phyloP scores from a whole-genome alignment of 2,329 filamentous ascomycete species.

The Simplicillium aogashimaense region DNA sequence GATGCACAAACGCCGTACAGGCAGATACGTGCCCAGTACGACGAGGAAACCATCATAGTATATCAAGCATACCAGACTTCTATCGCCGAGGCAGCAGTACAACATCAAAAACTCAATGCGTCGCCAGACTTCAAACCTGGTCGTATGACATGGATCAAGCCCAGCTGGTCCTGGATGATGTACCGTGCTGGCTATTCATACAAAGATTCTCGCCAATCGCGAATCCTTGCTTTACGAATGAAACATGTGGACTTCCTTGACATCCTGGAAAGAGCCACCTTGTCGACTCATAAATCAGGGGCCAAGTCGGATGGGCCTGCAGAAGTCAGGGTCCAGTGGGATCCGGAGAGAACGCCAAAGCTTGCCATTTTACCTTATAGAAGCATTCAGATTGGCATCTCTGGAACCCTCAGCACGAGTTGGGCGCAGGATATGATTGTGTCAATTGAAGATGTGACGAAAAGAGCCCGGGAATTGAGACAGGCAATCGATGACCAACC shows the following conservation, averaged over 20 bases:
- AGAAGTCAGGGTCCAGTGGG: conserved; percentile 46
- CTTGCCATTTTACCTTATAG: conserved; percentile 36
- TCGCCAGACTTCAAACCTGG: conserved; percentile 39
- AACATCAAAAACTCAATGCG: conserved; percentile 38
- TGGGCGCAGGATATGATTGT: conserved; percentile 44
- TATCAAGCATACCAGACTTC: conserved; percentile 49
- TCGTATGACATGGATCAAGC: conserved; percentile 59
- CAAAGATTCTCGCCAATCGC: conserved; percentile 44
- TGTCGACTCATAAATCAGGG: conserved; percentile 17
- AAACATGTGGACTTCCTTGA: conserved; percentile 36
- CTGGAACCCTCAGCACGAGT: conserved; percentile 27
- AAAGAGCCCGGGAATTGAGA: conserved; percentile 37
- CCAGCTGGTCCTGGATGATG: conserved; percentile 54
- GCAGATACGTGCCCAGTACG: conserved; percentile 42
- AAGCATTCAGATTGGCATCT: conserved; percentile 54
- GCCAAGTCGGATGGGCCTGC: neutral
- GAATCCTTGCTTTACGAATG: conserved; percentile 48
- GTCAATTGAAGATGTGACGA: conserved; percentile 49
- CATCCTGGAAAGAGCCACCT: conserved; percentile 28
- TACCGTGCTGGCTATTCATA: conserved; percentile 51
- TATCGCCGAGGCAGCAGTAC: conserved; percentile 44
- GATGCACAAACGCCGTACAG: conserved; percentile 22
- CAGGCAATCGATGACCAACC: conserved; percentile 28
- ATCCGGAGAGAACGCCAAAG: conserved; percentile 43
- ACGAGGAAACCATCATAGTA: conserved; percentile 42